These are phyloP conservation scores for Lactarius tabidus DNA, from an alignment of 768 basidiomycete species.

Conservation along the genomic window DNA sequence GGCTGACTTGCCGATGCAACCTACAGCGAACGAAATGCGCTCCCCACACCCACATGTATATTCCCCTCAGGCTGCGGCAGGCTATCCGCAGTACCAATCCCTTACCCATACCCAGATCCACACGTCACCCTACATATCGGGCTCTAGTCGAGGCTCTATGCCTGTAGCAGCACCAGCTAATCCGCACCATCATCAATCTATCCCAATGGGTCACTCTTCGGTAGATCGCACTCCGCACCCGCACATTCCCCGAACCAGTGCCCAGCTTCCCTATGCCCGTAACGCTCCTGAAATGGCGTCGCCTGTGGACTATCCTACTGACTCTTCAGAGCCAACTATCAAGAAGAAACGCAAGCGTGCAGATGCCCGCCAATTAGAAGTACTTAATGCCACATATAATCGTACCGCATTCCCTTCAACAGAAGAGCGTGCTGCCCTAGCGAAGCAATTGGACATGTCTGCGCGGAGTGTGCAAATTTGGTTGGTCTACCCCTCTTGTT, in stretches of 20 bases:
- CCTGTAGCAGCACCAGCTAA: slow-evolving; percentile 21
- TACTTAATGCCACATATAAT: slow-evolving; percentile 74
- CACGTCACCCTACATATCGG: background rate
- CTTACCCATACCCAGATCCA: background rate
- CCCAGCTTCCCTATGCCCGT: slow-evolving; percentile 50
- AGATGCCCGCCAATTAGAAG: slow-evolving; percentile 72
- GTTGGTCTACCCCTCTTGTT: slow-evolving; percentile 37
- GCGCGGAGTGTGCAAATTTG: slow-evolving; percentile 85
- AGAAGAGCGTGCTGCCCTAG: slow-evolving; percentile 74
- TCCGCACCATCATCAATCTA: slow-evolving; percentile 25
- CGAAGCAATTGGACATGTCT: slow-evolving; percentile 77
- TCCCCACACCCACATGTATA: slow-evolving; percentile 23
- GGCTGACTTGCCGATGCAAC: slow-evolving; percentile 14
- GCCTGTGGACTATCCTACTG: slow-evolving; percentile 26
- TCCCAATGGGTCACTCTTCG: slow-evolving; percentile 33
- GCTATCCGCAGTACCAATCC: slow-evolving; percentile 12
- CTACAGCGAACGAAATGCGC: slow-evolving; percentile 14
- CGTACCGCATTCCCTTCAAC: slow-evolving; percentile 87
- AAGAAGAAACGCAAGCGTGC: slow-evolving; percentile 89
- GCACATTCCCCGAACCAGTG: slow-evolving; percentile 32
- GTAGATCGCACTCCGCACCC: slow-evolving; percentile 29
- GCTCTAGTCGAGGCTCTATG: slow-evolving; percentile 26
- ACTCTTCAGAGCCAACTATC: slow-evolving; percentile 55
- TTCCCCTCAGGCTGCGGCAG: background rate
- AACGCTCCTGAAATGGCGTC: slow-evolving; percentile 27